A percentile compares a stretch with the other conserved stretches of the same genome.
These are phyloP conservation scores for Didymella sp. DNA, from an alignment of 2,329 filamentous ascomycete species.

Conservation along the genomic window DNA sequence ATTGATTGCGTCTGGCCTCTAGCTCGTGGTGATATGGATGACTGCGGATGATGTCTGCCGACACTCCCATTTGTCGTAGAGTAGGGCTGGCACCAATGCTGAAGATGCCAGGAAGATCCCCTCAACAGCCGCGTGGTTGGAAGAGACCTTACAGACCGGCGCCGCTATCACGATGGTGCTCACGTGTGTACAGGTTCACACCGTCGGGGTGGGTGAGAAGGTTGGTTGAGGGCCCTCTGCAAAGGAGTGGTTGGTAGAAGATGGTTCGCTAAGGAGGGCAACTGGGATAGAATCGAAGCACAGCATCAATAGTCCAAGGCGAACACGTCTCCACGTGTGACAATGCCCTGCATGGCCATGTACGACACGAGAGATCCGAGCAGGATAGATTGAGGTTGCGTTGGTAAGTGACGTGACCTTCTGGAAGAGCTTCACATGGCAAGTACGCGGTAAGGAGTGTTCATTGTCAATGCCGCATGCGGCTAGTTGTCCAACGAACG, in stretches of 20 bases:
- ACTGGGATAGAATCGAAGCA: constrained; percentile 5
- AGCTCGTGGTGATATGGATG: not conserved
- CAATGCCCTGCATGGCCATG: constrained; percentile 9
- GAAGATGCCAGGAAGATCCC: not conserved
- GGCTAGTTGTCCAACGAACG: constrained; percentile 1
- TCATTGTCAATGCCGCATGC: not conserved
- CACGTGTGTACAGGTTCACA: constrained; percentile 3
- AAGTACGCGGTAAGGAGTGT: not conserved
- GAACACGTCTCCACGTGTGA: constrained; percentile 10
- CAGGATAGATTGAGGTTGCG: constrained; percentile 5
- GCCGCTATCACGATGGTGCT: constrained; percentile 4
- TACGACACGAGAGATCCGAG: not conserved
- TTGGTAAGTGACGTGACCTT: constrained; percentile 1
- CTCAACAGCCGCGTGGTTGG: constrained; percentile 2
- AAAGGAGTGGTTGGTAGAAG: constrained; percentile 10
- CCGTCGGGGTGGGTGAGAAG: constrained; percentile 2
- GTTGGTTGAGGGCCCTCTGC: not conserved
- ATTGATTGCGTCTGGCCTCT: constrained; percentile 2
- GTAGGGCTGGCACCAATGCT: not conserved
- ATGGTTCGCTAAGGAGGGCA: constrained; percentile 4
- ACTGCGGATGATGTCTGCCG: not conserved
- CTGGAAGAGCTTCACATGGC: constrained; percentile 1
- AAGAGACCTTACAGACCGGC: not conserved
- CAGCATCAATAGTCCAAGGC: constrained; percentile 10
- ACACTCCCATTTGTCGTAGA: not conserved